Evolutionary conservation across 164 flowering plant genomes (phyloP).

Genomic region (Chloranthus sessilifolius): DNA sequence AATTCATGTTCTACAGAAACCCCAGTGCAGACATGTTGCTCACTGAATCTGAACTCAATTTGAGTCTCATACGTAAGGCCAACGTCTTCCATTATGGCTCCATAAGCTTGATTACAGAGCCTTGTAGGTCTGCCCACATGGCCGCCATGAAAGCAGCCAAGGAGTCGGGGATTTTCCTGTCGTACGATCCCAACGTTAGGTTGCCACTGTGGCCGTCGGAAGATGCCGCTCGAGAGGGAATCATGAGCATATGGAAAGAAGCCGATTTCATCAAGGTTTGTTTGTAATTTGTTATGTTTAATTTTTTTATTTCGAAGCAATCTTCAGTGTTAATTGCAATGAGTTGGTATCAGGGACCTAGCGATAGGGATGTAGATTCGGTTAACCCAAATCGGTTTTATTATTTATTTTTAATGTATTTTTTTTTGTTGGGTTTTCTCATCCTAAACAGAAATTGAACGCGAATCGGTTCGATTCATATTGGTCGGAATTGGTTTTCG

Average conservation of each 20-base stretch:
- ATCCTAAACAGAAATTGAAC: no score
- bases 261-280: conserved; percentile 72
- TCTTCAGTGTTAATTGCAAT: no score
- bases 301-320: background rate
- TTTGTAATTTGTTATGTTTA: background rate
- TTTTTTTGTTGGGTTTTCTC: no score
- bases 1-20: conserved; percentile 40
- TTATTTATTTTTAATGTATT: no score
- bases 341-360: no score
- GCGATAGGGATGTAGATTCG: no score
- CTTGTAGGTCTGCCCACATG: conserved; percentile 35
- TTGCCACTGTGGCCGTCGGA: conserved; percentile 73
- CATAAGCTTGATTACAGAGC: conserved; percentile 37
- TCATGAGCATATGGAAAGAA: conserved; percentile 65
- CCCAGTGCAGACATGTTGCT: conserved; percentile 55
- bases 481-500: no score
- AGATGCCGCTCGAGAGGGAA: conserved; percentile 49
- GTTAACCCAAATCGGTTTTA: no score
- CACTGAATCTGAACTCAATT: conserved; percentile 31
- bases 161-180: conserved; percentile 33
- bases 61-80: conserved; percentile 25
- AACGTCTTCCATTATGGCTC: conserved; percentile 41
- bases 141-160: conserved; percentile 37
- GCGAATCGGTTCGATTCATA: no score
- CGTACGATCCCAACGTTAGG: conserved; percentile 43